phyloP scores from a whole-genome alignment of 805 yeast genomes.

The Candida wancherniae region DNA sequence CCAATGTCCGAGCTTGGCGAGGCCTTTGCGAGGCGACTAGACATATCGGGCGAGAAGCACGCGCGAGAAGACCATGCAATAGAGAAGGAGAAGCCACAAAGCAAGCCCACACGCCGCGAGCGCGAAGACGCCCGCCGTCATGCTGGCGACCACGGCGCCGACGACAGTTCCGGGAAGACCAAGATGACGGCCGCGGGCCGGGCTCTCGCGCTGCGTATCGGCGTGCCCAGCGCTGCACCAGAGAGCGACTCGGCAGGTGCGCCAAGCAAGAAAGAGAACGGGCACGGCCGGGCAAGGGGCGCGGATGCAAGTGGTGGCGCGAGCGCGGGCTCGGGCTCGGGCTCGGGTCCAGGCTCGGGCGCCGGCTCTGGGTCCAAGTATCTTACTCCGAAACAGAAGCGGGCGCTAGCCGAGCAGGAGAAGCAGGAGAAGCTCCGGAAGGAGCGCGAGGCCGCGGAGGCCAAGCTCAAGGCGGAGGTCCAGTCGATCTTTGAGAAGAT shows the following conservation, averaged over 20 bases:
- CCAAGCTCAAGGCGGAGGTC: conserved; percentile 23
- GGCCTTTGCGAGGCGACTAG: conserved; percentile 91
- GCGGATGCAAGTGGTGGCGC: background rate
- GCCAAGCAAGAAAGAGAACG: conserved; percentile 1
- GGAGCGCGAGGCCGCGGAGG: conserved; percentile 15
- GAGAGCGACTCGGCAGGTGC: too few relatives aligned
- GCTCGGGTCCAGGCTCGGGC: too few relatives aligned
- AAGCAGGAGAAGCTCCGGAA: conserved; percentile 5
- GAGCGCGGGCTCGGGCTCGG: background rate
- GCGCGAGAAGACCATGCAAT: conserved; percentile 1
- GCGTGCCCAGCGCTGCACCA: too few relatives aligned
- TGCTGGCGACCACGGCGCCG: too few relatives aligned
- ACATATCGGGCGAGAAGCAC: conserved; percentile 97
- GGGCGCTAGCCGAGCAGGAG: conserved; percentile 6
- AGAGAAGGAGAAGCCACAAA: background rate
- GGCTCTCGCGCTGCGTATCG: conserved; percentile 29
- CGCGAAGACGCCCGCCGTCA: background rate
- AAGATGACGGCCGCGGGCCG: conserved; percentile 31
- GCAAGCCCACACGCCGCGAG: background rate
- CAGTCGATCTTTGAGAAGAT: conserved; percentile 25
- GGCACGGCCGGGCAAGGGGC: background rate
- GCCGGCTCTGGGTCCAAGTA: conserved; percentile 4
- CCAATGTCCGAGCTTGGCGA: too few relatives aligned
- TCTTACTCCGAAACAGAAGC: conserved; percentile 11
- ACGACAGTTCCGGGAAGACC: conserved; percentile 13